Base-by-base conservation (phyloP, 1,284 basidiomycete genomes). In the Mycosarcoma mackinlayi region DNA sequence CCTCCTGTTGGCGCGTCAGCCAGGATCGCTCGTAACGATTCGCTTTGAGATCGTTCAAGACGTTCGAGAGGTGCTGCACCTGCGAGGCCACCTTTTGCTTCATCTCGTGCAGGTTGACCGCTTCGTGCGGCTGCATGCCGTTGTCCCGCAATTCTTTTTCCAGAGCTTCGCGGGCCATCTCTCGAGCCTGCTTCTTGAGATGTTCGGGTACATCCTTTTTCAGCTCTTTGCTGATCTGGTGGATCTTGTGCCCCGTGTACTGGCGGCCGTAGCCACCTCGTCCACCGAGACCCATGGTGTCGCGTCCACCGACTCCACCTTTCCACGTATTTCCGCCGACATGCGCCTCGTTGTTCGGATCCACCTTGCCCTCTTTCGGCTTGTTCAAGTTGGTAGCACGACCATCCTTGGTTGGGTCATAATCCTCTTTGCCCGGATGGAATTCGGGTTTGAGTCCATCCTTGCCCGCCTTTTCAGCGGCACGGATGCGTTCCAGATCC, bases 271-370 rank as follows among this genome's bases (percentile, higher is more conserved):
- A 79, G 5, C 81, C 80, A 19, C 80, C 80, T 3, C 76, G 63
- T 0, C 83, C 82, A 5, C 83, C 83, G 5, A 83, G 72, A 1
- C 83, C 82, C 7, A 78, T 80, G 9, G 83, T 84, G 23, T 81
- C 80, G 11, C 83, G 71, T 1, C 83, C 80, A 7, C 83, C 83
- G 2, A 78, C 80, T 18, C 83, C 83, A 24, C 83, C 83, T 3
- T 79, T 76, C 81, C 82, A 84, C 9, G 75, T 80, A 55, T 84
- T 84, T 3, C 83, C 83, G 6, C 83, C 83, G 1, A 75, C 65
- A 44, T 84, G 83, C 18, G 68, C 56, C 44, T 84, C 65, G 41
- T 79, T 78, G 41, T 79, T 55, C 10, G 75, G 73, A 51, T 83
- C 81, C 6, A 67, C 65, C 53, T 84, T 78, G 13, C 83, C 83